Conservation (phyloP, 139 green algal genomes). For the Coelastrella sp. region DNA sequence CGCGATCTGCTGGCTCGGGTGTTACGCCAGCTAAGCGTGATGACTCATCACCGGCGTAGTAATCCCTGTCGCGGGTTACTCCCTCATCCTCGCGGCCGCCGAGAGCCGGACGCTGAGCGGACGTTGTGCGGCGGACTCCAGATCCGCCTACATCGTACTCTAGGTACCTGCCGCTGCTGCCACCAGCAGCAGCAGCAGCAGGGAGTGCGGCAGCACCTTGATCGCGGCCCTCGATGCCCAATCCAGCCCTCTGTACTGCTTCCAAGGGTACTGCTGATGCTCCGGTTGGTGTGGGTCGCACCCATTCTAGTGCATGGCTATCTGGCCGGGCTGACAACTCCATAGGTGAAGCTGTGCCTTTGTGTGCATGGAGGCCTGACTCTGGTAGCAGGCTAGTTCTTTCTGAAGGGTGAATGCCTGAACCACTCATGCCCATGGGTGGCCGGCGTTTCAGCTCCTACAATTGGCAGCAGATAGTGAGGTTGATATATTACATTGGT, state of each 20-base stretch:
- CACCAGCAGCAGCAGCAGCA: neutral
- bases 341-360: conserved; percentile 50
- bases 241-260: neutral
- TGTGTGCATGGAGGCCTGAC: conserved; percentile 51
- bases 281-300: neutral
- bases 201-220: neutral
- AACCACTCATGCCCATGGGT: neutral
- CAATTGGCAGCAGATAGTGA: neutral
- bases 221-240: neutral
- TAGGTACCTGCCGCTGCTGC: neutral
- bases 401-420: neutral
- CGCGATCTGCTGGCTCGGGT: neutral
- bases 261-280: neutral
- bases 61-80: neutral
- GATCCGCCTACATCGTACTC: no score
- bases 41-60: neutral
- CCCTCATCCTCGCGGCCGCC: neutral
- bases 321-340: conserved; percentile 52
- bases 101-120: neutral
- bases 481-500: no score
- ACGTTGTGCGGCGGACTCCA: no score
- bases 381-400: neutral
- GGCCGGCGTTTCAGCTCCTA: neutral
- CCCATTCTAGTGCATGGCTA: conserved; percentile 30
- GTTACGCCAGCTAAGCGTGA: neutral